Conservation (phyloP, 805 yeast genomes). For the Hagleromyces aurorensis region DNA sequence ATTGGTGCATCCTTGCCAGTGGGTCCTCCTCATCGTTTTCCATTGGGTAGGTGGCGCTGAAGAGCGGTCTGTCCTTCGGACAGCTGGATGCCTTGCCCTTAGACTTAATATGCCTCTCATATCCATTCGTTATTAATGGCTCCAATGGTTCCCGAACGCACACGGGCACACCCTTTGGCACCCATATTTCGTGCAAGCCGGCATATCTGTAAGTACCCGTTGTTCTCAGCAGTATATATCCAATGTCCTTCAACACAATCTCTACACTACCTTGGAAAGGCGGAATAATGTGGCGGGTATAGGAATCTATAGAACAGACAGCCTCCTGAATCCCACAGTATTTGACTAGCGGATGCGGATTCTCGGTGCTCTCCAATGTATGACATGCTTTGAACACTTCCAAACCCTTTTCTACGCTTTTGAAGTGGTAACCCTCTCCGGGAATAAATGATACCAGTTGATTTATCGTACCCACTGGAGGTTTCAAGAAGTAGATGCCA, state of each 20-base stretch:
- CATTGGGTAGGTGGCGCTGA: slow-evolving; percentile 26
- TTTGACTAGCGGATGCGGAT: slow-evolving; percentile 28
- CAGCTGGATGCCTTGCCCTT: slow-evolving; percentile 21
- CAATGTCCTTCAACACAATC: slow-evolving; percentile 55
- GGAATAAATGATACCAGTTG: slow-evolving; percentile 41
- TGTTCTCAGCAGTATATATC: slow-evolving; percentile 52
- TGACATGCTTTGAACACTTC: slow-evolving; percentile 19
- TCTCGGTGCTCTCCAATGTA: slow-evolving; percentile 12
- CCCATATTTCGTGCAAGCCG: slow-evolving; percentile 40
- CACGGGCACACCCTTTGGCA: slow-evolving; percentile 49
- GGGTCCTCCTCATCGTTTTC: slow-evolving; percentile 15
- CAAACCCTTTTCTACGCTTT: slow-evolving; percentile 30
- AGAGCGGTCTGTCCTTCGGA: slow-evolving; percentile 22
- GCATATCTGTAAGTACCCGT: slow-evolving; percentile 39
- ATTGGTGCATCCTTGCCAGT: slow-evolving; percentile 19
- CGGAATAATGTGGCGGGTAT: slow-evolving; percentile 48
- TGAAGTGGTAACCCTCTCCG: slow-evolving; percentile 32
- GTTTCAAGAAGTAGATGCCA: slow-evolving; percentile 50
- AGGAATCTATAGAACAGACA: slow-evolving; percentile 16
- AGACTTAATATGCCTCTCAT: slow-evolving; percentile 33
- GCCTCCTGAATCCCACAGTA: slow-evolving; percentile 19
- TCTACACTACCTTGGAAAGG: slow-evolving; percentile 67
- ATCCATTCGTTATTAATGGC: slow-evolving; percentile 13
- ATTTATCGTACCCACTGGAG: slow-evolving; percentile 44
- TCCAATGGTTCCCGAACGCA: slow-evolving; percentile 47